These are phyloP conservation scores for Dipodascopsis tothii DNA, from an alignment of 805 yeast genomes.

Conservation along the genomic window DNA sequence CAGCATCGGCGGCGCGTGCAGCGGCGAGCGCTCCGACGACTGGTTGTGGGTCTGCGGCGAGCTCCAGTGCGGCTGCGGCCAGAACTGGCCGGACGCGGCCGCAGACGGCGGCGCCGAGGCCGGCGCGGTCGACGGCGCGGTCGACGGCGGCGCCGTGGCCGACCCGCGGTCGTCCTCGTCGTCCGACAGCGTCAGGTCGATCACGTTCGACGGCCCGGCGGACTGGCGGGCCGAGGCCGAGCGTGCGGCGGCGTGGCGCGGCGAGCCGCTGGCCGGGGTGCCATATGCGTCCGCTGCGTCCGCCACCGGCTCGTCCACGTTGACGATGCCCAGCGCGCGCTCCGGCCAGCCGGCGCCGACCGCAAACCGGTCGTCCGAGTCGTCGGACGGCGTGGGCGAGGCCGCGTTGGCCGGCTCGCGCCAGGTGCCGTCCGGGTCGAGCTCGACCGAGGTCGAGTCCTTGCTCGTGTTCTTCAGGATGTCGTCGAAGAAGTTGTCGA, in stretches of 20 bases:
- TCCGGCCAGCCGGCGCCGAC: neutral
- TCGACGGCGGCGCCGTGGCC: neutral
- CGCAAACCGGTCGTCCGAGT: neutral
- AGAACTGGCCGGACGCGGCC: constrained; percentile 1
- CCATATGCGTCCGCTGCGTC: constrained; percentile 2
- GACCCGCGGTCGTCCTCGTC: constrained; percentile 15
- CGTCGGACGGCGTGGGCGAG: constrained; percentile 2
- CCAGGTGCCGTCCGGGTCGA: constrained; percentile 74
- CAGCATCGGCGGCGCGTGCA: no score
- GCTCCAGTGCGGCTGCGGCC: constrained; percentile 1
- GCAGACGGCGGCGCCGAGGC: constrained; percentile 1
- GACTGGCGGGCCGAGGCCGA: constrained; percentile 1
- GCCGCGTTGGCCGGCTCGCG: constrained; percentile 26
- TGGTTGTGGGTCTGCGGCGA: no score
- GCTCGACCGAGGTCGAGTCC: constrained; percentile 56
- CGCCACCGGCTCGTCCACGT: neutral
- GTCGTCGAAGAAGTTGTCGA: constrained; percentile 53
- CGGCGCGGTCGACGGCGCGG: neutral
- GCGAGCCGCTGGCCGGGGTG: neutral
- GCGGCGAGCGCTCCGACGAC: no score
- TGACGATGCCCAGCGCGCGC: neutral
- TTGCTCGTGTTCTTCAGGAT: constrained; percentile 48
- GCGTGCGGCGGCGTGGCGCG: neutral
- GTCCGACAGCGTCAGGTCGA: constrained; percentile 22
- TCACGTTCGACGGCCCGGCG: constrained; percentile 9